These are phyloP conservation scores for Pinus albicaulis DNA, from an alignment of 75 land plant genomes.

Conservation along the genomic window DNA sequence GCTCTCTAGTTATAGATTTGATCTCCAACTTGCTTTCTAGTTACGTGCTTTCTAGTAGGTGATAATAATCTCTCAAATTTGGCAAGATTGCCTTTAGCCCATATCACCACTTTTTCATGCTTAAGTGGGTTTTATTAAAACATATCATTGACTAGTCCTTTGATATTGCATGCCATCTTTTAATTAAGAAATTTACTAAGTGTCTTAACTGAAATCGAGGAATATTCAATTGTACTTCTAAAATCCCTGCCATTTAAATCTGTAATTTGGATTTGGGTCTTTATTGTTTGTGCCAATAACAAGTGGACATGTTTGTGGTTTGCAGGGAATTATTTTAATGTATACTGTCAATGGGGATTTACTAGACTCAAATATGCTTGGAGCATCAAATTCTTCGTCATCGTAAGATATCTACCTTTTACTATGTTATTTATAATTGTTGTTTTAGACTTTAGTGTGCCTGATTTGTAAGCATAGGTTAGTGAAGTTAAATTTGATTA, in stretches of 20 bases:
- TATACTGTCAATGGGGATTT: neutral
- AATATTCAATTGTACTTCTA: too few species aligned
- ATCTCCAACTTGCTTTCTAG: too few species aligned
- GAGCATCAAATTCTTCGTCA: neutral
- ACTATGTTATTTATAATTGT: neutral
- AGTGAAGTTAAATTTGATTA: neutral
- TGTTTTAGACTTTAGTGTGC: neutral
- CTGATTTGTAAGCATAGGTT: neutral
- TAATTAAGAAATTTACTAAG: neutral
- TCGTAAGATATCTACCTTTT: neutral
- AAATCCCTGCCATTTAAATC: neutral
- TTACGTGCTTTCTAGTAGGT: too few species aligned
- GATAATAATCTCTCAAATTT: too few species aligned
- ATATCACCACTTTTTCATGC: neutral
- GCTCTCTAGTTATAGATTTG: too few species aligned
- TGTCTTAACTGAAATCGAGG: neutral
- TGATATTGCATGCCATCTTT: neutral
- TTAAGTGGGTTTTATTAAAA: neutral
- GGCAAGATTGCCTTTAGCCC: too few species aligned
- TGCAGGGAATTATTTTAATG: slow-evolving; percentile 5
- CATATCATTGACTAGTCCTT: neutral
- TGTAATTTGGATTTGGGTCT: neutral
- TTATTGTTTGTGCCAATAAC: neutral
- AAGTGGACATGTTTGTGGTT: neutral
- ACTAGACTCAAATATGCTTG: neutral